Evolutionary conservation across 2,329 filamentous ascomycete species (phyloP).

Genomic region (Ophiocordyceps sinensis): DNA sequence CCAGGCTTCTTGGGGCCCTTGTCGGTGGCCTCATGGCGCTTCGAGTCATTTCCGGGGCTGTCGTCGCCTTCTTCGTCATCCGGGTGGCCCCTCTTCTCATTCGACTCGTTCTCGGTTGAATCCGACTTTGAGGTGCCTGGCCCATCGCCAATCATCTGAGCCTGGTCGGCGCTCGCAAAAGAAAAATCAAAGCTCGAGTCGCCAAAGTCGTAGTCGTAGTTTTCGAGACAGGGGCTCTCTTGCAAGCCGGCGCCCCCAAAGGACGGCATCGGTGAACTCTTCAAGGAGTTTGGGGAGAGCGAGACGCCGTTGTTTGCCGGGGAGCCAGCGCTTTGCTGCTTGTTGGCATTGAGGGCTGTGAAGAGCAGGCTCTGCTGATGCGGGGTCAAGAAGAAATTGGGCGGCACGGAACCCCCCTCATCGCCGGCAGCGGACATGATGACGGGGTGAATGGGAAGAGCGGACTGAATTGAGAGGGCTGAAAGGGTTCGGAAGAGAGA

Average conservation of each 20-base stretch:
- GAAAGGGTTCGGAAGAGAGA: not conserved
- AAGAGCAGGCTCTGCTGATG: constrained; percentile 65
- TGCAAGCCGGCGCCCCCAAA: constrained; percentile 35
- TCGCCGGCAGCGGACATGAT: constrained; percentile 29
- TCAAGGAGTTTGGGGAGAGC: constrained; percentile 33
- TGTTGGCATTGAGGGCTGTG: constrained; percentile 63
- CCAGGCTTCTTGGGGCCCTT: constrained; percentile 92
- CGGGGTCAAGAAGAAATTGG: constrained; percentile 55
- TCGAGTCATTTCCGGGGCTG: constrained; percentile 31
- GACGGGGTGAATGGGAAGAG: not conserved
- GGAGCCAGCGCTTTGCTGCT: constrained; percentile 18
- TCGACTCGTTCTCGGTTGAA: constrained; percentile 37
- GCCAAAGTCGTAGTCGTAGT: constrained; percentile 63
- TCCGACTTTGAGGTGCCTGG: constrained; percentile 42
- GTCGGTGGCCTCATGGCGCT: constrained; percentile 69
- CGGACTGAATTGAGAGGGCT: not conserved
- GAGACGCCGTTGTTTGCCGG: constrained; percentile 23
- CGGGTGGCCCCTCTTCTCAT: constrained; percentile 60
- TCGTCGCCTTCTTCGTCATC: constrained; percentile 55
- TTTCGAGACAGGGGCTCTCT: constrained; percentile 69
- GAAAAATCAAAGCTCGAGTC: constrained; percentile 63
- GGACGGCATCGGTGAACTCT: constrained; percentile 30
- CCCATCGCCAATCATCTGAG: constrained; percentile 63
- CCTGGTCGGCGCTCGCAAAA: constrained; percentile 32
- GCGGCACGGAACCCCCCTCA: constrained; percentile 24